Conservation (phyloP, 345 rosid species). For the Ceriops tagal region DNA sequence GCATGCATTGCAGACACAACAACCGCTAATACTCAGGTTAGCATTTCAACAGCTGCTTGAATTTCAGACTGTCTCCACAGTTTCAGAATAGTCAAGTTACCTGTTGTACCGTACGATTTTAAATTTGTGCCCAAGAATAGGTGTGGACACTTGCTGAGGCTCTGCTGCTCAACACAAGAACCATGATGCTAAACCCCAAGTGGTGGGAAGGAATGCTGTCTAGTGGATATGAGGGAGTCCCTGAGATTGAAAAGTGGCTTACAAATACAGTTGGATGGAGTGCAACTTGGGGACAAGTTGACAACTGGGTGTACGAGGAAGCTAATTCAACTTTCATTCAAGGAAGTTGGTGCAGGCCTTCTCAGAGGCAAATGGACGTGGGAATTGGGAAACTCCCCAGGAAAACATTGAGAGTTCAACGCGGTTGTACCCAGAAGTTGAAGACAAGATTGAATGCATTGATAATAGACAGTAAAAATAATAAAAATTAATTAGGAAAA, state of each 20-base stretch:
- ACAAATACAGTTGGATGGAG: constrained; percentile 98
- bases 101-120: constrained; percentile 4
- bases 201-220: constrained; percentile 99
- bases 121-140: constrained; percentile 28
- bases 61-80: too few species aligned
- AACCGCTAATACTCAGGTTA: constrained; percentile 91
- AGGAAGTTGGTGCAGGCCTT: constrained; percentile 90
- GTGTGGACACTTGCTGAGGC: constrained; percentile 89
- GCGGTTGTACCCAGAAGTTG: constrained; percentile 85
- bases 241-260: constrained; percentile 93
- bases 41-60: background rate
- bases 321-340: constrained; percentile 90
- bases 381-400: constrained; percentile 87
- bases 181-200: constrained; percentile 88
- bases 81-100: background rate
- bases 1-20: constrained; percentile 96
- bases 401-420: constrained; percentile 79
- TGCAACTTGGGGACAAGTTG: constrained; percentile 96
- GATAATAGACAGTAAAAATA: constrained; percentile 42
- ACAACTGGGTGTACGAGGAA: constrained; percentile 95
- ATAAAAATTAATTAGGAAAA: too few species aligned
- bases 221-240: constrained; percentile 91
- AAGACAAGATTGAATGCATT: constrained; percentile 97
- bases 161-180: constrained; percentile 78
- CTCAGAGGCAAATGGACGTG: constrained; percentile 96